Evolutionary conservation across 345 rosid species (phyloP), one percentile per base, ranked within the genome.

Genomic region (Ricinus communis): DNA sequence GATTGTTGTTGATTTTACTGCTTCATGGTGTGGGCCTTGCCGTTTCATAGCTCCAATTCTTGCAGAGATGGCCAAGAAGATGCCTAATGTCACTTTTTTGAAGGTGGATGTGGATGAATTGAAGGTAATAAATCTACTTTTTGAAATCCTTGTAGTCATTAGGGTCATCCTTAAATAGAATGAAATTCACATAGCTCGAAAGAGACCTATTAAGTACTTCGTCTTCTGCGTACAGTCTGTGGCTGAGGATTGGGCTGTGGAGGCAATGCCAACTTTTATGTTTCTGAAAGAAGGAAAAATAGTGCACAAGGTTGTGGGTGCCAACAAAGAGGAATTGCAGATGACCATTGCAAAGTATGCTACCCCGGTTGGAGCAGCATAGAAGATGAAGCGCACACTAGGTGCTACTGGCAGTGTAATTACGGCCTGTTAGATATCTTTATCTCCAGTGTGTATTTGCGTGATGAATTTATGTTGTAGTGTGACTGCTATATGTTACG

Each of bases 1-100:
- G 81, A 31, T 73, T 40, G 81, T 77, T 66, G 81, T 73, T 43
- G 81, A 77, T 73, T 77, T 77, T 43, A 77, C 81, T 56, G 81
- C 81, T 25, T 33, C 81, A n/a, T 77, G 81, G 81, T 73, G 81
- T 64, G 70, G 62, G n/a, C 81, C 81, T 13, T 77, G 77, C 25
- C 73, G 66, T 25, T 14, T 72, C 69, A 77, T 77, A 14, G 30
- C 70, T 4, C 81, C 81, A 25, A 18, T 77, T 58, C 41, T 77
- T 1, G 66, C 51, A 5, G 77, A 77, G 2, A 22, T 77, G 21
- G 81, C 81, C 59, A 77, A 73, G 81, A 77, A 72, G 77, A 28
- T 77, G 45, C 22, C 81, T 43, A 0, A 69, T n/a, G 77, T 57
- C 47, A 62, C 43, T 21, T 77, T 77, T 77, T 62, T 77, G 76